These are phyloP conservation scores for Lantana camara DNA, from an alignment of 257 asterid species.

Conservation along the genomic window DNA sequence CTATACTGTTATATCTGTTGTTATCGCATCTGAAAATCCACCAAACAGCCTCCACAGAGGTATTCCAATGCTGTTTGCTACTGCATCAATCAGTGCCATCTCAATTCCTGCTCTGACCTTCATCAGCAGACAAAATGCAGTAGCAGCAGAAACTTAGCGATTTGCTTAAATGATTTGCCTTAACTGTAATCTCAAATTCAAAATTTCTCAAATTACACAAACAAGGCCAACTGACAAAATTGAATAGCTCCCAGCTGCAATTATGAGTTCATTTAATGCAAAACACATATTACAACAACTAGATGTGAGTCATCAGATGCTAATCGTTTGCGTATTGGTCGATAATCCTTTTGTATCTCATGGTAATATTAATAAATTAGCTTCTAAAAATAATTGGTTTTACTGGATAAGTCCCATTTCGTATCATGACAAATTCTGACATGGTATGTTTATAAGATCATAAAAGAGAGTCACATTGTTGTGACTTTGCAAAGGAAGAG, in stretches of 20 bases:
- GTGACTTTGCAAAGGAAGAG: background rate
- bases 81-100: constrained; percentile 96
- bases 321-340: background rate
- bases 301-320: background rate
- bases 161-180: background rate
- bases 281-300: background rate
- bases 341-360: background rate
- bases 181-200: background rate
- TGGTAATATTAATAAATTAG: no score
- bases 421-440: background rate
- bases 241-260: background rate
- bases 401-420: background rate
- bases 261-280: background rate
- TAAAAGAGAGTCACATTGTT: no score
- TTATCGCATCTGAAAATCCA: constrained; percentile 68
- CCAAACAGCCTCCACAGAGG: constrained; percentile 94
- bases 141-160: constrained; percentile 25
- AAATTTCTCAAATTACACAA: background rate
- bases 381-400: no score
- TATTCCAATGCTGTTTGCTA: constrained; percentile 72
- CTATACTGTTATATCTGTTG: constrained; percentile 86
- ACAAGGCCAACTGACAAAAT: background rate
- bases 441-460: background rate
- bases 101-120: constrained; percentile 96
- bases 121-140: constrained; percentile 38